Evolutionary conservation across 1,284 basidiomycete genomes (phyloP).

Genomic region (Ganoderma sinense): DNA sequence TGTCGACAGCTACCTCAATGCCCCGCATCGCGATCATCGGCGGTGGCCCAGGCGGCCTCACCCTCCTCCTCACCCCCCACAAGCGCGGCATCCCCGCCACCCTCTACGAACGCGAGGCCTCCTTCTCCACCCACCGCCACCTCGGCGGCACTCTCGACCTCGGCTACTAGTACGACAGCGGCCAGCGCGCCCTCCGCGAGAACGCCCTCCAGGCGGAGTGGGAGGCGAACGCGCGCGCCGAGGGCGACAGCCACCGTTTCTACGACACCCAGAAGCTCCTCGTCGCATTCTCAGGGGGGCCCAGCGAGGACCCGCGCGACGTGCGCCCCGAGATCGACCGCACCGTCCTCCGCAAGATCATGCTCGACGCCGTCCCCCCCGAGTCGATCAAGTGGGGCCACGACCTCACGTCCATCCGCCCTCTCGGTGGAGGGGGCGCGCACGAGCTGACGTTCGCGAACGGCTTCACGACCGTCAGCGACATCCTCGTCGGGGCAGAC

Average conservation of each 20-base stretch:
- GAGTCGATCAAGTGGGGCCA: slow-evolving; percentile 22
- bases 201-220: slow-evolving; percentile 24
- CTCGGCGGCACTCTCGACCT: slow-evolving; percentile 30
- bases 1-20: too few relatives aligned
- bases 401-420: slow-evolving; percentile 5
- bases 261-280: slow-evolving; percentile 11
- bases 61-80: slow-evolving; percentile 21
- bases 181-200: slow-evolving; percentile 28
- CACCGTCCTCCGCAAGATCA: slow-evolving; percentile 20
- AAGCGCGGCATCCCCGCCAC: slow-evolving; percentile 25
- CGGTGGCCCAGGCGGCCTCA: slow-evolving; percentile 23
- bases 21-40: slow-evolving; percentile 5
- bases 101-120: slow-evolving; percentile 28
- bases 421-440: slow-evolving; percentile 10
- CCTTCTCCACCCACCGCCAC: slow-evolving; percentile 9
- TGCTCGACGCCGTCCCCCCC: slow-evolving; percentile 22
- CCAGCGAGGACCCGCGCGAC: neutral
- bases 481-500: slow-evolving; percentile 53
- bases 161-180: slow-evolving; percentile 21
- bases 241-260: slow-evolving; percentile 20
- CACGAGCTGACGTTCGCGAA: slow-evolving; percentile 25
- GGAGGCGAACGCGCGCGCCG: slow-evolving; percentile 11
- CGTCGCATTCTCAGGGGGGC: neutral
- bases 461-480: slow-evolving; percentile 8
- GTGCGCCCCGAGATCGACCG: slow-evolving; percentile 28